Evolutionary conservation across 2,329 filamentous ascomycete genomes (phyloP).

Genomic region (Penicillium polonicum): DNA sequence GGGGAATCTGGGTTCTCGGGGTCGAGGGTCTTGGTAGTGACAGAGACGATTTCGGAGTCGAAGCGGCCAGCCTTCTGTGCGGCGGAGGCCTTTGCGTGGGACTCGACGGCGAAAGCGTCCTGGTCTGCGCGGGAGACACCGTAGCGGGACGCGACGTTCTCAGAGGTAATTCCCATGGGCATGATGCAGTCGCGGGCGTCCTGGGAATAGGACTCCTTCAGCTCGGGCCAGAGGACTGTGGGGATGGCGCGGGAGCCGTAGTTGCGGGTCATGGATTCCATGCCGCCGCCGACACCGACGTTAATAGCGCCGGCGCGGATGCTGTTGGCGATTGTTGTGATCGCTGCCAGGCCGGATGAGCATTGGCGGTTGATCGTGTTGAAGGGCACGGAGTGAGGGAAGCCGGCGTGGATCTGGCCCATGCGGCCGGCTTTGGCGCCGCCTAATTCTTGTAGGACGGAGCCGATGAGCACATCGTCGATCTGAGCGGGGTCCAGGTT

Average conservation of each 20-base stretch:
- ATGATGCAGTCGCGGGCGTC: slow-evolving; percentile 85
- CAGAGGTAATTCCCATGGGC: slow-evolving; percentile 87
- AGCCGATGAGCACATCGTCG: slow-evolving; percentile 81
- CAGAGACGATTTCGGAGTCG: slow-evolving; percentile 74
- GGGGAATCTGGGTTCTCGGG: slow-evolving; percentile 60
- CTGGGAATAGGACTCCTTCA: slow-evolving; percentile 62
- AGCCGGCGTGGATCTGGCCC: slow-evolving; percentile 82
- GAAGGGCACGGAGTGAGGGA: slow-evolving; percentile 68
- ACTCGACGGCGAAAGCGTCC: slow-evolving; percentile 75
- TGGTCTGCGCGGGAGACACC: slow-evolving; percentile 72
- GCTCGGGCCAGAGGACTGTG: slow-evolving; percentile 71
- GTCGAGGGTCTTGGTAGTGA: slow-evolving; percentile 67
- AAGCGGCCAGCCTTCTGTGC: slow-evolving; percentile 71
- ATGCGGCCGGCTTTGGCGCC: slow-evolving; percentile 88
- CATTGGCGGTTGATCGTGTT: slow-evolving; percentile 90
- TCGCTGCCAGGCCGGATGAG: slow-evolving; percentile 71
- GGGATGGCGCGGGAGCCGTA: slow-evolving; percentile 85
- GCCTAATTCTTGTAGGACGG: slow-evolving; percentile 86
- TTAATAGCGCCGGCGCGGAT: slow-evolving; percentile 74
- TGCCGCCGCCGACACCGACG: slow-evolving; percentile 78
- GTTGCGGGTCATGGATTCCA: slow-evolving; percentile 95
- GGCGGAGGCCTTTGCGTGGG: slow-evolving; percentile 68
- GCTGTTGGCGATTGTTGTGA: slow-evolving; percentile 70
- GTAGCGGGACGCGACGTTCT: slow-evolving; percentile 82
- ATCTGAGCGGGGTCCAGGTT: slow-evolving; percentile 68